Evolutionary conservation across 768 basidiomycete species (phyloP).

Genomic region (Russula ochroleuca): DNA sequence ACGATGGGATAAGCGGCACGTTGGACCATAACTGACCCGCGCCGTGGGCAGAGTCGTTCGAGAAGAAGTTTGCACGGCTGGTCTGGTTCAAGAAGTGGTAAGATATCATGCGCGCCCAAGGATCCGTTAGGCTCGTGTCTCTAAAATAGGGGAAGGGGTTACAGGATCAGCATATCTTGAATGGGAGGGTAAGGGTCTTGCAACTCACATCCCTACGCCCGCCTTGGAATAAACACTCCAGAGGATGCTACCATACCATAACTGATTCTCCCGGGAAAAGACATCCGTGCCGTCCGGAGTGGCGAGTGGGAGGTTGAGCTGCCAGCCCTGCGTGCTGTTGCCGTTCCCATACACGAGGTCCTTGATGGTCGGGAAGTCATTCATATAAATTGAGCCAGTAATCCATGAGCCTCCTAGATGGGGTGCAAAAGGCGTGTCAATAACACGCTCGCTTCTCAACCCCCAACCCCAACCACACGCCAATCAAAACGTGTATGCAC

Average conservation of each 20-base stretch:
- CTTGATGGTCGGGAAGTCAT: conserved; percentile 54
- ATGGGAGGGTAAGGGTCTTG: too few relatives aligned
- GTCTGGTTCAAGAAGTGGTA: conserved; percentile 75
- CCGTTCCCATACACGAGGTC: conserved; percentile 60
- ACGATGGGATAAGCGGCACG: conserved; percentile 48
- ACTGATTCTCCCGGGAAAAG: conserved; percentile 44
- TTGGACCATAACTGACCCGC: conserved; percentile 69
- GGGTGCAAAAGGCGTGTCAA: neutral
- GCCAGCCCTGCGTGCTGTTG: conserved; percentile 48
- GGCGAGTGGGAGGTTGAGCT: conserved; percentile 52
- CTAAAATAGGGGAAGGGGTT: conserved; percentile 33
- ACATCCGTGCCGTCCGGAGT: conserved; percentile 49
- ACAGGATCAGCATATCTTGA: neutral
- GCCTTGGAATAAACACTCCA: conserved; percentile 56
- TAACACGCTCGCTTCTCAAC: neutral
- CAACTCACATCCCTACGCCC: conserved; percentile 48
- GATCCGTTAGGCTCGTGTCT: conserved; percentile 62
- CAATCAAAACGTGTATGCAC: neutral
- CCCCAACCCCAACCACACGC: neutral
- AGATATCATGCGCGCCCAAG: conserved; percentile 61
- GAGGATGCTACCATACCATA: conserved; percentile 51
- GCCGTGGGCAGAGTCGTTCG: conserved; percentile 56
- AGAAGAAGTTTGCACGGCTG: conserved; percentile 53
- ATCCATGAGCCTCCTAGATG: conserved; percentile 61
- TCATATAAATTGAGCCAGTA: conserved; percentile 57